Evolutionary conservation across 495 filamentous ascomycete genomes (phyloP).

Genomic region (Penicillium steckii): DNA sequence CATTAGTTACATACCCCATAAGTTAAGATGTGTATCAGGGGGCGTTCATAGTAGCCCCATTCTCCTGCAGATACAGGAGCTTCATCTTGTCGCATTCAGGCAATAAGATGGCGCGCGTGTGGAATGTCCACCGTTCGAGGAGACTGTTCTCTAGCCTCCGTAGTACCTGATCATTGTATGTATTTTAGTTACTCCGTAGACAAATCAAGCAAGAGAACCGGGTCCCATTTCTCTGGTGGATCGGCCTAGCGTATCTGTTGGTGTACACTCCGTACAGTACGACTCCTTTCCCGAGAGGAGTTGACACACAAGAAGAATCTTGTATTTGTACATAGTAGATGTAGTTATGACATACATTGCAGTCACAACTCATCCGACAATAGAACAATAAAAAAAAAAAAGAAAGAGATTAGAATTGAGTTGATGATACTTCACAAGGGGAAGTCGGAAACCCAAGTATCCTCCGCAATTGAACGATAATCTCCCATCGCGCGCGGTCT

Average conservation of each 20-base stretch:
- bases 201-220: slow-evolving; percentile 8
- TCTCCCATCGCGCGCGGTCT: slow-evolving; percentile 5
- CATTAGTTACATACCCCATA: neutral
- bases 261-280: neutral
- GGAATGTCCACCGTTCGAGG: slow-evolving; percentile 1
- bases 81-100: neutral
- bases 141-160: neutral
- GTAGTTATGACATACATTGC: neutral
- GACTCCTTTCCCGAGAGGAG: neutral
- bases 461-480: slow-evolving; percentile 2
- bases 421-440: neutral
- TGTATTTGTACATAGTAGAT: too few species aligned
- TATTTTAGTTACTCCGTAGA: too few species aligned
- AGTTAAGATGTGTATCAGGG: neutral
- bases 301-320: neutral
- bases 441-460: neutral
- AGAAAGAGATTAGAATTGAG: too few species aligned
- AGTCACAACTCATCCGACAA: neutral
- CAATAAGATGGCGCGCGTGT: neutral
- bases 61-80: neutral
- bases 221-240: slow-evolving; percentile 17
- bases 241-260: slow-evolving; percentile 11
- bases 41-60: neutral
- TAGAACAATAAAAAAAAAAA: too few species aligned
- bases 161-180: slow-evolving; percentile 9